These are phyloP conservation scores for Globisporangium rhizosaccharum DNA, from an alignment of 352 stramenopile genomes.

Conservation along the genomic window DNA sequence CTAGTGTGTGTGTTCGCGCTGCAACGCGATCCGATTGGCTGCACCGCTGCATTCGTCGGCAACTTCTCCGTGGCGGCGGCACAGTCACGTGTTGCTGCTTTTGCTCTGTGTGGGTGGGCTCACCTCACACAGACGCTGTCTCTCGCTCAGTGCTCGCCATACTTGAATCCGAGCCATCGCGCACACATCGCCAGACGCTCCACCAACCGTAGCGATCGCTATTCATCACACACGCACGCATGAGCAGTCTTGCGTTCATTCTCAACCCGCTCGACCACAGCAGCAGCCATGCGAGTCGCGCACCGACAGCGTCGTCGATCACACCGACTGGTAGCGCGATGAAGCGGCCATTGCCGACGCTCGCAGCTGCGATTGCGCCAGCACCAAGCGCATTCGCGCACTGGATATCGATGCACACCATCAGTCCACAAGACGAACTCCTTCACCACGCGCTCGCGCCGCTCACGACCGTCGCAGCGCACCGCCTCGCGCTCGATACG, in stretches of 20 bases:
- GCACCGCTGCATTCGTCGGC: not conserved
- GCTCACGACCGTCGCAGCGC: slow-evolving; percentile 8
- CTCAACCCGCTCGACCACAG: slow-evolving; percentile 14
- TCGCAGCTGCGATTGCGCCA: slow-evolving; percentile 10
- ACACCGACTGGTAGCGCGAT: not conserved
- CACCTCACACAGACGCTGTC: not conserved
- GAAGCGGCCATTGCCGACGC: slow-evolving; percentile 3
- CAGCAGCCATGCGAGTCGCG: not conserved
- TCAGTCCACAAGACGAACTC: not conserved
- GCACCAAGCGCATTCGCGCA: not conserved
- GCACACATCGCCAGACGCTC: not conserved
- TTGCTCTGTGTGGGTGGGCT: not conserved
- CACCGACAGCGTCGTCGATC: not conserved
- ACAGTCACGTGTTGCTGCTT: not conserved
- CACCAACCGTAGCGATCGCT: not conserved
- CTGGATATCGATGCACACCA: not conserved
- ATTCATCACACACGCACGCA: not conserved
- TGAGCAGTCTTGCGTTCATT: slow-evolving; percentile 19
- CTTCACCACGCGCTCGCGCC: not conserved
- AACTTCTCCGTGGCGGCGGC: not conserved
- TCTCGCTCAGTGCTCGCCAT: not conserved
- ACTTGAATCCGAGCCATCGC: slow-evolving; percentile 1
- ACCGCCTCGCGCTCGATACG: not conserved
- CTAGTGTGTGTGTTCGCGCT: not conserved
- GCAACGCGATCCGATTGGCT: slow-evolving; percentile 2